Evolutionary conservation across 768 basidiomycete species (phyloP), one percentile per base, ranked within the genome.

Genomic region (Trametes villosa): DNA sequence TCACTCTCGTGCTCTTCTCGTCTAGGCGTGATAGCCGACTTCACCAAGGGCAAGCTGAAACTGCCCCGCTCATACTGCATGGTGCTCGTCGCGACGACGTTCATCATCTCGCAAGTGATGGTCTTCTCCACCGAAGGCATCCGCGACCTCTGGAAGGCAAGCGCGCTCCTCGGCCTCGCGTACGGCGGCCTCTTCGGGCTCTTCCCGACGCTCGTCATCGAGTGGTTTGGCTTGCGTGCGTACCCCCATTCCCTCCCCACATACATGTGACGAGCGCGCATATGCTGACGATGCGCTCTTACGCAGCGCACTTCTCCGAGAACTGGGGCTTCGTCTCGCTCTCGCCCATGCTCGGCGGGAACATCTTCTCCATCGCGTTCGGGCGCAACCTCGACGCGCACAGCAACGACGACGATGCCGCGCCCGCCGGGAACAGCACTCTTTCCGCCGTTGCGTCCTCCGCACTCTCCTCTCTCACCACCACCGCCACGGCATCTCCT

Each of bases 151-250:
- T 96, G 93, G 91, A 77, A 83, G 12, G 82, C 85, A 48, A 76
- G 79, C 26, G 74, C 72, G 4, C 58, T 79, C 13, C 73, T 92
- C 0, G 91, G 90, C 0, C 71, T 88, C 6, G 85, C 87, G 0
- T 89, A 94, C 65, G 93, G 93, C 4, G 81, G 84, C 49, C 69
- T 86, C 54, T 94, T 92, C 70, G 89, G 88, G 2, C 76, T 90
- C 42, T 80, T 83, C 68, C 91, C 92, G 0, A 86, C 88, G n/a
- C 79, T 96, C 30, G 80, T 84, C 52, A 80, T 95, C 26, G 94
- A 96, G 65, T 94, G 91, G 92, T 96, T 95, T 65, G 94, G 94
- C 8, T 78, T 96, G 68, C 78, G 91, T 91, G 67, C 68, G 89
- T 85, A 2, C 17, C 9, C 42, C 11, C 20, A n/a, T 15, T 5